Evolutionary conservation across 2,329 filamentous ascomycete species (phyloP).

Genomic region (Colletotrichum paranaense): DNA sequence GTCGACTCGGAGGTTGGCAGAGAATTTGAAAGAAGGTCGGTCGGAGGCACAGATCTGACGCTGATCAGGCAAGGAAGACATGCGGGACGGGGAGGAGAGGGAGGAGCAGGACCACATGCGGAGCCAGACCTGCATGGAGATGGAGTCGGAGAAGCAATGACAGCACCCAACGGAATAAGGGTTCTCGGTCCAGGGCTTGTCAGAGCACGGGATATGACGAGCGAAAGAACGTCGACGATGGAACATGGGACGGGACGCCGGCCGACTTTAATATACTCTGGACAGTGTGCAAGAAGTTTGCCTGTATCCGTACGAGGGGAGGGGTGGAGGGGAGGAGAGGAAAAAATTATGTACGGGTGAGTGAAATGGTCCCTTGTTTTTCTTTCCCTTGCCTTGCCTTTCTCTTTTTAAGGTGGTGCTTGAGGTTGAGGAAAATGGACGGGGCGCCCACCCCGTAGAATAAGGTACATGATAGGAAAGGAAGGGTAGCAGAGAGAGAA

Average conservation of each 20-base stretch:
- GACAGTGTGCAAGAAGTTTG: conserved; percentile 7
- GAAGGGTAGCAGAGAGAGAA: background rate
- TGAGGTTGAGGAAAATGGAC: conserved; percentile 24
- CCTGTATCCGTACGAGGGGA: background rate
- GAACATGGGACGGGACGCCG: conserved; percentile 13
- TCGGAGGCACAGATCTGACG: conserved; percentile 28
- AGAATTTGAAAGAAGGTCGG: conserved; percentile 27
- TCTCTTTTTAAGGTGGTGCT: background rate
- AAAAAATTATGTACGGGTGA: conserved; percentile 10
- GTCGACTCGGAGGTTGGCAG: conserved; percentile 21
- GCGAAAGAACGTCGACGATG: background rate
- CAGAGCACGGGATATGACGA: background rate
- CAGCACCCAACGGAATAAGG: conserved; percentile 29
- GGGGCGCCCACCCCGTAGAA: conserved; percentile 7
- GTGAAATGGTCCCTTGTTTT: conserved; percentile 22
- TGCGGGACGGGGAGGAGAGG: conserved; percentile 32
- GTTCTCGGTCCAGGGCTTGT: conserved; percentile 11
- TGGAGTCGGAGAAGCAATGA: conserved; percentile 34
- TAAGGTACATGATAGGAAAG: conserved; percentile 19
- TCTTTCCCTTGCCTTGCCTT: background rate
- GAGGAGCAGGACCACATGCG: conserved; percentile 32
- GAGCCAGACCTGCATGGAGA: conserved; percentile 32
- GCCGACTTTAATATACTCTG: conserved; percentile 33
- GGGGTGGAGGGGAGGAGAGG: background rate
- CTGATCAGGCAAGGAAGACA: conserved; percentile 35